phyloP scores from a whole-genome alignment of 257 asterid genomes.

The Mentha longifolia region DNA sequence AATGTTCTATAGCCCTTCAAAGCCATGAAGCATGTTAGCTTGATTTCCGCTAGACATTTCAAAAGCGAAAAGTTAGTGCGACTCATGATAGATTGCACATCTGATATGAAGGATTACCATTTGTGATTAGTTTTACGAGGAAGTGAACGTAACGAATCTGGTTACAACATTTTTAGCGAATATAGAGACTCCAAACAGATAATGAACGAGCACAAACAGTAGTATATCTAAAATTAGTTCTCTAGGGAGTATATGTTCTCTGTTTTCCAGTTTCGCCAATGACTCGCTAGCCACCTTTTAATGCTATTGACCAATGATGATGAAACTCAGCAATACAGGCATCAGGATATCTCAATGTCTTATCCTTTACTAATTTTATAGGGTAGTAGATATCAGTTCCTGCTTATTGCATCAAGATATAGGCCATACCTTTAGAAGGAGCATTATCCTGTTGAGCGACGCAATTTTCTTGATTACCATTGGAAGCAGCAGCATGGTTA shows the following conservation, averaged over 20 bases:
- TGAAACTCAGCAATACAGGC: neutral
- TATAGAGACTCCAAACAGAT: neutral
- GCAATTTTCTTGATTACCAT: slow-evolving; percentile 39
- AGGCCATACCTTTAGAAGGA: slow-evolving; percentile 41
- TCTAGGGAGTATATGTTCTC: neutral
- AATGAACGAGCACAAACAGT: neutral
- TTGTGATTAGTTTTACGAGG: no score
- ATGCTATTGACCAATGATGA: neutral
- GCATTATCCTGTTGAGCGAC: slow-evolving; percentile 36
- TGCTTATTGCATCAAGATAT: neutral
- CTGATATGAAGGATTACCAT: no score
- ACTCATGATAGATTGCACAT: no score
- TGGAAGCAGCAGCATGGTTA: slow-evolving; percentile 34
- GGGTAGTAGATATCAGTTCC: no score
- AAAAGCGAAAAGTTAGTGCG: no score
- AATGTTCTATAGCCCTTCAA: no score
- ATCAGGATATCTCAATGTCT: neutral
- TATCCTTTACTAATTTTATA: neutral
- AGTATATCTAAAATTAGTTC: neutral
- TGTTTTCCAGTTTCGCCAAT: neutral
- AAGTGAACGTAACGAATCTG: no score
- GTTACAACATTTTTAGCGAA: no score
- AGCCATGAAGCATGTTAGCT: no score
- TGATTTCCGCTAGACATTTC: no score
- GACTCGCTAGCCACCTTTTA: no score